Evolutionary conservation across 371 early-diverging fungal genomes (phyloP), one percentile per base, ranked within the genome.

Genomic region (Parasitella parasitica): DNA sequence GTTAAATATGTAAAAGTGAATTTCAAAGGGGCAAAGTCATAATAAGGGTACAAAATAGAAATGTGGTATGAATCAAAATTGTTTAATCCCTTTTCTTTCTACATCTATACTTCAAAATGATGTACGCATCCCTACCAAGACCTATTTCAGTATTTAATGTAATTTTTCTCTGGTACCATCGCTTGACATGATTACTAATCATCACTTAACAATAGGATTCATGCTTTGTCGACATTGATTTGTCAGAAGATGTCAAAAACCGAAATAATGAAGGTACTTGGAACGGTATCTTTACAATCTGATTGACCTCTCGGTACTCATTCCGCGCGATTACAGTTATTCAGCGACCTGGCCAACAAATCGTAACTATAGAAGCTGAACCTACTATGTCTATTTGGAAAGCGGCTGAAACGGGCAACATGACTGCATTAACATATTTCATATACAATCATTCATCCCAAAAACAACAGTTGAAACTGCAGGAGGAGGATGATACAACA

Each of bases 391-490:
- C 70, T 6, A 66, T 70, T 22, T 70, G 66, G 66, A 63, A 70
- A 60, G 71, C 71, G 15, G 71, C 71, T 48, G 71, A 70, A 49
- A 36, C 24, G 52, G 66, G 66, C 20, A 34, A 70, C 35, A 22
- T 59, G 11, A 15, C 36, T 11, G 57, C 66, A 4, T 60, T 70
- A 22, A 37, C 43, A 54, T 63, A 68, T 18, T 57, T 43, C 20
- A 43, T 57, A 15, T n/a, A 49, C 49, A 49, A 49, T n/a, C 28
- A 49, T 49, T 28, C 26, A 49, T n/a, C 28, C 12, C 49, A 49
- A 15, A 24, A 49, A 27, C 49, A 49, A 49, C 15, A 38, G 16
- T 9, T n/a, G 16, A 16, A 41, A 41, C 46, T 36, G 20, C 32
- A 61, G 12, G 34, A 54, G 15, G 39, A 56, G 26, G 57, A 56